Evolutionary conservation across 768 basidiomycete genomes (phyloP).

Genomic region (Suillus subaureus): DNA sequence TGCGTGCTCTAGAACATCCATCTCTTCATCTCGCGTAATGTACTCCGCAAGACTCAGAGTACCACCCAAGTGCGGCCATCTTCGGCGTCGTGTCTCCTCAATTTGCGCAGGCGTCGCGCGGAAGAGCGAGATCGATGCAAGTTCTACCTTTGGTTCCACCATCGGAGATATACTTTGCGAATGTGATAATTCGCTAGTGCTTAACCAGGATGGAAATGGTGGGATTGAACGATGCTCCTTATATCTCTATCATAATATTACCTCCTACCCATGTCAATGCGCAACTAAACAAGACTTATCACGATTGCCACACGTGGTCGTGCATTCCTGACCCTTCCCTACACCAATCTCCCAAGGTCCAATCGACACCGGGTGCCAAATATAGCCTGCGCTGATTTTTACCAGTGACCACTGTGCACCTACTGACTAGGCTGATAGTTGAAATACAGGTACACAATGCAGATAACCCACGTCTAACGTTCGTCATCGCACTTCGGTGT

Average conservation of each 20-base stretch:
- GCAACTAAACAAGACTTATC: neutral
- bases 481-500: neutral
- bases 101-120: constrained; percentile 50
- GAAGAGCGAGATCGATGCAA: constrained; percentile 43
- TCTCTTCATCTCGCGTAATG: constrained; percentile 40
- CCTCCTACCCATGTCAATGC: constrained; percentile 3
- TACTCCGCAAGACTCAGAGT: constrained; percentile 48
- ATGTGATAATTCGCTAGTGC: neutral
- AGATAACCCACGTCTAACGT: neutral
- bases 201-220: neutral
- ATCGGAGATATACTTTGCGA: neutral
- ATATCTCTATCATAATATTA: neutral
- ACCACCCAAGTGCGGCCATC: constrained; percentile 45
- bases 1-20: constrained; percentile 47
- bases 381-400: neutral
- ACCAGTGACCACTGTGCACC: neutral
- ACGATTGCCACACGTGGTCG: neutral
- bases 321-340: neutral
- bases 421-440: neutral
- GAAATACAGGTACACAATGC: neutral
- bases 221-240: neutral
- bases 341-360: neutral
- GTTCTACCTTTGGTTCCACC: constrained; percentile 11
- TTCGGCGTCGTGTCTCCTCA: constrained; percentile 41
- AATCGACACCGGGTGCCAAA: neutral